Base-by-base conservation (phyloP, 345 rosid species). In the Bruguiera parviflora region DNA sequence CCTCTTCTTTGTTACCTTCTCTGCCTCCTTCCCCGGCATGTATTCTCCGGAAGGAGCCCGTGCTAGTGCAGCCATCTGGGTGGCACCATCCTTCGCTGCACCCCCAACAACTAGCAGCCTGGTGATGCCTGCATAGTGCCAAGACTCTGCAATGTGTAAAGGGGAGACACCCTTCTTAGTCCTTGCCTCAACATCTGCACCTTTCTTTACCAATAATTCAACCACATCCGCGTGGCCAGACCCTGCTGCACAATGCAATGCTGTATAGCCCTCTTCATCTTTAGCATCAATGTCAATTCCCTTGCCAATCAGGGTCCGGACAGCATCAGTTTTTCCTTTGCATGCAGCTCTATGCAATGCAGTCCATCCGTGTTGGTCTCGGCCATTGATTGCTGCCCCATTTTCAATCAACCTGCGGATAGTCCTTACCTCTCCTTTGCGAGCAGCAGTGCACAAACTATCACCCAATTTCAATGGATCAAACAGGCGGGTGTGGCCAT, bases 191-290 rank as follows among this genome's bases (percentile, higher is more conserved):
- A 81, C 76, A 59, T 84, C 85, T 2, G 82, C 86, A 5, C 85
- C 88, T 61, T 57, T 86, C 71, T 88, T 86, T 19, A 86, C 80
- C 33, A 88, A 69, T 68, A 88, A 32, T 62, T 86, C 89, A 10
- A 78, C 82, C n/a, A 80, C 86, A 19, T 86, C 87, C 8, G 66
- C 47, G 33, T 83, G 87, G 1, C 93, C 90, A 0, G 89, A 72
- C 63, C 86, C 89, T 52, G 73, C 84, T 0, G 88, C 86, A n/a
- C 93, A 86, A 53, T 88, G 90, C 64, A 88, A 62, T 32, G 90
- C 88, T 0, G 90, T 84, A 82, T 88, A 88, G 0, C 93, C 90
- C 0, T 88, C 89, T 64, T 80, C 89, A n/a, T 88, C 93, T 70
- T 63, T 86, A 0, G 85, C 77, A 51, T 83, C 81, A 13, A 88